Percentiles rank a stretch among this genome's conserved stretches.
Evolutionary conservation across 768 basidiomycete species (phyloP).

Genomic region (Mycena polygramma): DNA sequence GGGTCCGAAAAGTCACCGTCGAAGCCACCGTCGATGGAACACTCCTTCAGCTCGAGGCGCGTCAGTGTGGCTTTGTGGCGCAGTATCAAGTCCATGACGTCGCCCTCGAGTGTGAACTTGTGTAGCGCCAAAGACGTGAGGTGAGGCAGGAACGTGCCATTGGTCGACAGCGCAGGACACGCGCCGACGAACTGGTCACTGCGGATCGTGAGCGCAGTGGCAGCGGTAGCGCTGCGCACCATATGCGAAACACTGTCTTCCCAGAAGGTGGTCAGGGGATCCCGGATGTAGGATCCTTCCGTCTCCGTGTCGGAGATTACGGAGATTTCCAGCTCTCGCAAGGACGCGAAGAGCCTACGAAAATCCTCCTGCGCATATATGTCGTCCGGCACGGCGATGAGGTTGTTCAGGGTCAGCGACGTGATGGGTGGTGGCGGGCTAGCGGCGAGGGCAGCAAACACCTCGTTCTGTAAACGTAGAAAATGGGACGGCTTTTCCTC

Average conservation of each 20-base stretch:
- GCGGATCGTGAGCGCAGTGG: slow-evolving; percentile 2
- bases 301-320: background rate
- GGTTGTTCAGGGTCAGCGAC: slow-evolving; percentile 22
- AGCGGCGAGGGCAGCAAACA: background rate
- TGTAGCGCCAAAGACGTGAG: slow-evolving; percentile 9
- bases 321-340: slow-evolving; percentile 10
- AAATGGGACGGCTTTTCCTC: background rate
- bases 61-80: slow-evolving; percentile 22
- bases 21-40: slow-evolving; percentile 9
- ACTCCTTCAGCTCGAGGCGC: slow-evolving; percentile 12
- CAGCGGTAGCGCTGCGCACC: background rate
- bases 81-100: slow-evolving; percentile 17
- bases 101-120: slow-evolving; percentile 2
- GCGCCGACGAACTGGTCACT: slow-evolving; percentile 17
- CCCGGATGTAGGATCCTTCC: background rate
- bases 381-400: slow-evolving; percentile 5
- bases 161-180: background rate
- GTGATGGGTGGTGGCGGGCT: slow-evolving; percentile 9
- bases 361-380: slow-evolving; percentile 13
- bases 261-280: slow-evolving; percentile 8
- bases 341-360: slow-evolving; percentile 4
- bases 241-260: background rate
- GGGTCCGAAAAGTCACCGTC: background rate
- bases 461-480: background rate
- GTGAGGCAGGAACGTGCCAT: background rate